phyloP scores from a whole-genome alignment of 305 asterid genomes.

The Caryopteris hybrid region DNA sequence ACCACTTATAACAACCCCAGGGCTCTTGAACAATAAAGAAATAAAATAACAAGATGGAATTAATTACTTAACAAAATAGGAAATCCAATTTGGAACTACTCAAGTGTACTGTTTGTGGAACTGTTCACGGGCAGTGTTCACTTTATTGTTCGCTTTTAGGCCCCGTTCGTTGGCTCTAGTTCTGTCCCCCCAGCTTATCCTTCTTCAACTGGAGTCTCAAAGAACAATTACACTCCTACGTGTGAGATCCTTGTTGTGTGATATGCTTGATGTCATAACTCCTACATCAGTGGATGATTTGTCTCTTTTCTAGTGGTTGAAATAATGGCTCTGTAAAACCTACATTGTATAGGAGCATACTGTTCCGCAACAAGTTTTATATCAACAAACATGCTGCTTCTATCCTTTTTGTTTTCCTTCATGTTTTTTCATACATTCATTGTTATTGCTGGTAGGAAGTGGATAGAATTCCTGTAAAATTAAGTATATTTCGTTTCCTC shows the following conservation, averaged over 20 bases:
- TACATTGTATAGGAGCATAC: not conserved
- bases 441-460: not conserved
- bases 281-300: not conserved
- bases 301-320: not conserved
- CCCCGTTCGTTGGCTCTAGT: not conserved
- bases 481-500: constrained; percentile 1
- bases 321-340: not conserved
- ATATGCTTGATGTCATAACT: not conserved
- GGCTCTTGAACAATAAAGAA: not conserved
- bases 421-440: not conserved
- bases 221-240: not conserved
- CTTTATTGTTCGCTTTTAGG: not conserved
- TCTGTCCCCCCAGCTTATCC: not conserved
- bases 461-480: not conserved
- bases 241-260: not conserved
- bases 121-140: no score
- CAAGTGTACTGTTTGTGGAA: no score
- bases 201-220: not conserved
- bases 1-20: not conserved
- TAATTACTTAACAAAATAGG: no score
- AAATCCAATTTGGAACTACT: no score
- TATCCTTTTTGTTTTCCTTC: not conserved
- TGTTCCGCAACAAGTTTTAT: not conserved
- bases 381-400: not conserved
- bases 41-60: not conserved